Evolutionary conservation across 306 rosid species (phyloP).

Genomic region (Rosa chinensis): DNA sequence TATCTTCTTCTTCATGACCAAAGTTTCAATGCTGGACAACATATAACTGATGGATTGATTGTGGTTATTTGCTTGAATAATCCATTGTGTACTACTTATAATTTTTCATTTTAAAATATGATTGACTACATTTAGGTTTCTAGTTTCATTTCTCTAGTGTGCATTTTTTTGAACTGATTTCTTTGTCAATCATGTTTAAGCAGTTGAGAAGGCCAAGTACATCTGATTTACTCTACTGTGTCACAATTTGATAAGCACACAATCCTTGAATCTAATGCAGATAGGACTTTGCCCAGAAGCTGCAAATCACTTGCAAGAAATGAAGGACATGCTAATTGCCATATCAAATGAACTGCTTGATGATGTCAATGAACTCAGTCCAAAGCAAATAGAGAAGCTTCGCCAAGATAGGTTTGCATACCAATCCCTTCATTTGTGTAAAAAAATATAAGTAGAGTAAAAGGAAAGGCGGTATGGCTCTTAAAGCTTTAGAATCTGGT

Average conservation of each 20-base stretch:
- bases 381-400: constrained; percentile 61
- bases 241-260: constrained; percentile 26
- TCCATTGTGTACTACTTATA: too few relatives aligned
- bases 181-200: too few relatives aligned
- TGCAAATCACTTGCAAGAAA: constrained; percentile 75
- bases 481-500: not conserved
- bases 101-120: too few relatives aligned
- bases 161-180: too few relatives aligned
- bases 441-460: not conserved
- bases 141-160: too few relatives aligned
- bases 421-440: constrained; percentile 14
- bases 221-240: too few relatives aligned
- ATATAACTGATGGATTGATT: too few relatives aligned
- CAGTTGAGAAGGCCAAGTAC: too few relatives aligned
- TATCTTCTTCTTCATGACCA: too few relatives aligned
- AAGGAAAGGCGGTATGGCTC: not conserved
- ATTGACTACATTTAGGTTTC: too few relatives aligned
- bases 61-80: too few relatives aligned
- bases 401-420: constrained; percentile 77
- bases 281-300: constrained; percentile 82
- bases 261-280: constrained; percentile 54
- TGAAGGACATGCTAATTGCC: constrained; percentile 78
- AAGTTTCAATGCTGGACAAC: too few relatives aligned
- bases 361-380: constrained; percentile 64
- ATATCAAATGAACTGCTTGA: constrained; percentile 91